Percentiles rank a stretch among this genome's conserved stretches.
Conservation (phyloP, 2,329 filamentous ascomycete genomes). For the Rhynchosporium agropyri region DNA sequence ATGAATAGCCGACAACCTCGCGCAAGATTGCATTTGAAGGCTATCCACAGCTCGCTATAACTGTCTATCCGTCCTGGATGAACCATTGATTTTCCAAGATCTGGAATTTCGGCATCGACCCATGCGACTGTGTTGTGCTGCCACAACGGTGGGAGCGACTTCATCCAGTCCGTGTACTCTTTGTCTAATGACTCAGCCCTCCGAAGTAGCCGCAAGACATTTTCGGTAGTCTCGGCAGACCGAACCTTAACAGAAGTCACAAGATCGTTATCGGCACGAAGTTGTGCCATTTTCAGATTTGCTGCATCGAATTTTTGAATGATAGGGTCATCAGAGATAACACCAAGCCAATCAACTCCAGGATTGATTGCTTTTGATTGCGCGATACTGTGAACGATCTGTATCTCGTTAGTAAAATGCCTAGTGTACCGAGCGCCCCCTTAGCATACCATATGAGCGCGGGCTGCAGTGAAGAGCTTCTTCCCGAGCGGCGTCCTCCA, state of each 20-base stretch:
- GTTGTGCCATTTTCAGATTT: slow-evolving; percentile 55
- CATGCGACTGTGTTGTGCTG: slow-evolving; percentile 55
- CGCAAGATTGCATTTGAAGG: slow-evolving; percentile 58
- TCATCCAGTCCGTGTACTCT: slow-evolving; percentile 54
- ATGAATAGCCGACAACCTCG: slow-evolving; percentile 58
- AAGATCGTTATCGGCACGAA: slow-evolving; percentile 55
- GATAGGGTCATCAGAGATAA: slow-evolving; percentile 53
- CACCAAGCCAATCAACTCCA: slow-evolving; percentile 57
- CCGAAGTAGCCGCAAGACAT: slow-evolving; percentile 54
- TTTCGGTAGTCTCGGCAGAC: slow-evolving; percentile 52
- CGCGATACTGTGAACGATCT: slow-evolving; percentile 60
- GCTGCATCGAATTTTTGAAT: slow-evolving; percentile 50
- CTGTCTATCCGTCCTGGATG: slow-evolving; percentile 62
- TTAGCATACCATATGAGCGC: slow-evolving; percentile 57
- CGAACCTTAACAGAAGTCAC: slow-evolving; percentile 51
- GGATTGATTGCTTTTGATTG: slow-evolving; percentile 54
- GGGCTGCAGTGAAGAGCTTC: slow-evolving; percentile 60
- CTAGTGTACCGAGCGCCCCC: not conserved
- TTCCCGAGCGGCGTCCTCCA: slow-evolving; percentile 54
- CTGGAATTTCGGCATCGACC: slow-evolving; percentile 54
- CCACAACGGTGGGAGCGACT: slow-evolving; percentile 53
- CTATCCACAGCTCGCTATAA: slow-evolving; percentile 61
- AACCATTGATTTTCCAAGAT: slow-evolving; percentile 55
- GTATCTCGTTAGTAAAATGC: not conserved
- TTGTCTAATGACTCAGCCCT: slow-evolving; percentile 55